Base-by-base conservation (phyloP, 305 asterid genomes). In the Fraxinus xanthoxyloides region DNA sequence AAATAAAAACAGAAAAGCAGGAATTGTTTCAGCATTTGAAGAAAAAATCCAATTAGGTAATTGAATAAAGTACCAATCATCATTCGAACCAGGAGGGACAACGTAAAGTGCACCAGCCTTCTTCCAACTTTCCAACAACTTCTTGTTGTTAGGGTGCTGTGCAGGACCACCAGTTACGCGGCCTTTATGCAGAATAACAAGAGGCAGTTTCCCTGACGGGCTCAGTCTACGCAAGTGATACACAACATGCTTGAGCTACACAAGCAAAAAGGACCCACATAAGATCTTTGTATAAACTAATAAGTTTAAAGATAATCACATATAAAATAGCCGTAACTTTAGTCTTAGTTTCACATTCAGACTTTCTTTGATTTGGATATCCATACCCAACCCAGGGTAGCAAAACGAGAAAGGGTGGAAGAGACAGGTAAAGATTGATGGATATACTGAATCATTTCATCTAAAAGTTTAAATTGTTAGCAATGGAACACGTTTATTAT, bases 61-160 rank as follows among this genome's bases (percentile, higher is more conserved):
- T 63, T 70, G 72, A 67, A 36, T 28, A 21, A 70, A 38, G 82
- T 93, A 95, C 99, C 99, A 94, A 87, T 96, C 99, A 87, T 96
- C 99, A 77, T 93, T 94, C 65, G 99, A 94, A 85, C 98, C 99
- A 51, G 75, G 89, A 59, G 98, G 98, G 34, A 98, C 93, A 4
- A 92, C 87, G 83, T 96, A 94, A 56, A 93, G 92, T 67, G 93
- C 94, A 43, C 97, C 97, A 72, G 93, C 95, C 36, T 48, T 88
- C 83, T 84, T 92, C 98, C 97, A 90, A 80, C 86, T 88, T 65
- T 92, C 95, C 85, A 93, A 81, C 87, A 94, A 85, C 75, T 72
- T 89, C 88, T 92, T 91, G 87, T 92, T 92, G 80, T 82, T 85
- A 78, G 97, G 95, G 75, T 90, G 81, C 81, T 82, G 92, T 69